A percentile compares a stretch with the other conserved stretches of the same genome.
These are phyloP conservation scores for Strobilomyces echinocephalus DNA, from an alignment of 768 basidiomycete genomes.

Conservation along the genomic window DNA sequence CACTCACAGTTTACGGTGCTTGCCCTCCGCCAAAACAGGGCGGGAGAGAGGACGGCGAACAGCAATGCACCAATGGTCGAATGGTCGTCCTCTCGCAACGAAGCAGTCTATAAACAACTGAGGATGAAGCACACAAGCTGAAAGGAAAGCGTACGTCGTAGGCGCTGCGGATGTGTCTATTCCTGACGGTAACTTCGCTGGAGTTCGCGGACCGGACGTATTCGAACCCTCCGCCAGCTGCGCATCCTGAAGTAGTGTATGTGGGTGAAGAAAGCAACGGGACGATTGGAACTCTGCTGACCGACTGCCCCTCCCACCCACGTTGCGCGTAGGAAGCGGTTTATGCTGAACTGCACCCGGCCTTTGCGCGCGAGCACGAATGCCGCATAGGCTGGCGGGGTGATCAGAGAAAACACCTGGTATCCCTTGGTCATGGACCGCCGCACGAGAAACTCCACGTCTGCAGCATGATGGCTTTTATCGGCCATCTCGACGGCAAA, in stretches of 20 bases:
- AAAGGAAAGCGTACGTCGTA: slow-evolving; percentile 50
- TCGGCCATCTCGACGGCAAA: slow-evolving; percentile 14
- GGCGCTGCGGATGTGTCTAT: slow-evolving; percentile 44
- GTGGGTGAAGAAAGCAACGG: background rate
- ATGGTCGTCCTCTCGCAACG: slow-evolving; percentile 66
- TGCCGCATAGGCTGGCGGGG: slow-evolving; percentile 56
- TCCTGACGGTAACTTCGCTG: slow-evolving; percentile 44
- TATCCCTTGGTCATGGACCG: slow-evolving; percentile 65
- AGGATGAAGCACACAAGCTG: background rate
- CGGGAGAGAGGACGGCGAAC: slow-evolving; percentile 58
- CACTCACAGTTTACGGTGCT: slow-evolving; percentile 51
- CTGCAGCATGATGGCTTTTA: slow-evolving; percentile 38
- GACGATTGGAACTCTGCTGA: background rate
- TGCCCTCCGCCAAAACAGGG: slow-evolving; percentile 70
- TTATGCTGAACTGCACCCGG: slow-evolving; percentile 50
- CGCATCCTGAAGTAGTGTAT: slow-evolving; percentile 27
- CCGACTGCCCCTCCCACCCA: slow-evolving; percentile 68
- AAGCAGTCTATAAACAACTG: slow-evolving; percentile 41
- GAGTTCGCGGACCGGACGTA: slow-evolving; percentile 57
- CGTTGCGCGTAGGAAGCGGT: slow-evolving; percentile 62
- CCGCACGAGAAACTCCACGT: slow-evolving; percentile 63
- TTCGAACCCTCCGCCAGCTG: slow-evolving; percentile 50
- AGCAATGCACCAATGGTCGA: slow-evolving; percentile 69
- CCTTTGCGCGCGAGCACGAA: slow-evolving; percentile 53
- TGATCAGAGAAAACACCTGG: slow-evolving; percentile 57